Base-by-base conservation (phyloP, 768 basidiomycete genomes). In the Boletellus ananiceps region DNA sequence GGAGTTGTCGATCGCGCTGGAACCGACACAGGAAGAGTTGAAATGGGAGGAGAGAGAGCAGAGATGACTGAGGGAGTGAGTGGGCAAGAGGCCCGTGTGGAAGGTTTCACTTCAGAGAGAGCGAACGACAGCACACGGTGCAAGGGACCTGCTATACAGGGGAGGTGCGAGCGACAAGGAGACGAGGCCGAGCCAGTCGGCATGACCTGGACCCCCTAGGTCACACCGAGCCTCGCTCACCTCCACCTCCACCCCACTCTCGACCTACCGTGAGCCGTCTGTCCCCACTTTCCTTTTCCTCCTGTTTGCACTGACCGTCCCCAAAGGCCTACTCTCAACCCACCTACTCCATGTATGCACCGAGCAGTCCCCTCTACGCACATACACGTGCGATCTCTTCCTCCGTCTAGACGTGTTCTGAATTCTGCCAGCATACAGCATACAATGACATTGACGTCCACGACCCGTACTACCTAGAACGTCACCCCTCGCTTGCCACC, bases 381-480 rank as follows among this genome's bases (percentile, higher is more conserved):
- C 65, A 67, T 54, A 64, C 71, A 60, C 69, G 79, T 80, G 54
- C 55, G 70, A 50, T 18, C 32, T 56, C 44, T 40, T 14, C 4
- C 18, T 12, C 8, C 39, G 1, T 40, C 44, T 47, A 33, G 39
- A 37, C 25, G 15, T 40, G 21, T 45, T 44, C 47, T 49, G 42
- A 36, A 53, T 18, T 29, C 18, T 37, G 19, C 44, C 2, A 31
- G 44, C 21, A 23, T 5, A 2, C 47, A 81, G 77, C 77, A 18
- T 83, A 82, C 61, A 83, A 84, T 49, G 80, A 83, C 54, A 56
- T 75, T 38, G 74, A 71, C 16, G 48, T 72, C 34, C 61, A 65
- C 25, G 80, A 83, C 34, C 59, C 73, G 2, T 83, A 84, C 63
- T 82, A 83, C 58, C 51, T 40, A 2, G 56, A 64, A 3, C 62